These are phyloP conservation scores for Eimeria acervulina DNA, from an alignment of 169 alveolate genomes.

Conservation along the genomic window DNA sequence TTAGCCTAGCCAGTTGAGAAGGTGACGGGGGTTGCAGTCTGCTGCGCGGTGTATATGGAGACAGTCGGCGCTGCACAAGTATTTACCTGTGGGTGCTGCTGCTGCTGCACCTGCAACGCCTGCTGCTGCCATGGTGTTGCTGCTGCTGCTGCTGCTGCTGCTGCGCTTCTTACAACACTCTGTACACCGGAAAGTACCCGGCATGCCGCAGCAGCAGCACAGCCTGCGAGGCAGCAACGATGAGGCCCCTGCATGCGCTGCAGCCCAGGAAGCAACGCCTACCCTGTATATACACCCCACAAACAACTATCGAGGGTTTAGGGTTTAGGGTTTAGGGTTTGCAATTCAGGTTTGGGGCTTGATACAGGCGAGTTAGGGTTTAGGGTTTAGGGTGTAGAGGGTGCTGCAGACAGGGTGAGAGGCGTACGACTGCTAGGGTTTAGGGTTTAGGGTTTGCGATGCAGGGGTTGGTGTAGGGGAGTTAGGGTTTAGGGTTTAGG, in stretches of 20 bases:
- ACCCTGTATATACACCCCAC: conserved; percentile 19
- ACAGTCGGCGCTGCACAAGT: conserved; percentile 24
- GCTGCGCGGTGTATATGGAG: neutral
- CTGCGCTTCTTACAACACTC: conserved; percentile 21
- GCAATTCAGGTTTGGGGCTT: neutral
- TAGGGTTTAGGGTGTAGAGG: too few relatives aligned
- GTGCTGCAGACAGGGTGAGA: too few relatives aligned
- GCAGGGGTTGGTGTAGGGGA: too few relatives aligned
- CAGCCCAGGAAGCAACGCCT: conserved; percentile 33
- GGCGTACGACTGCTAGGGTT: too few relatives aligned
- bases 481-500: conserved; percentile 9
- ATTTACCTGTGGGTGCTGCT: neutral
- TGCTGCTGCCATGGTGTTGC: neutral
- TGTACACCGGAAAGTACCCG: conserved; percentile 1
- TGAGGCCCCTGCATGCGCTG: conserved; percentile 14
- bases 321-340: conserved; percentile 4
- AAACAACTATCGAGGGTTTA: neutral
- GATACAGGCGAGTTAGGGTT: too few relatives aligned
- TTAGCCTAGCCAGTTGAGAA: conserved; percentile 25
- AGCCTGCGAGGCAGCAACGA: conserved; percentile 8
- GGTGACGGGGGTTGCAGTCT: conserved; percentile 1
- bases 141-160: conserved; percentile 52
- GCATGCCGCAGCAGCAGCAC: conserved; percentile 59
- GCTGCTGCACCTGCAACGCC: neutral
- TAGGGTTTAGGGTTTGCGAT: too few relatives aligned